A percentile compares a stretch with the other conserved stretches of the same genome.
Evolutionary conservation across 164 flowering plant genomes (phyloP).

Genomic region (Vitis rupestris): DNA sequence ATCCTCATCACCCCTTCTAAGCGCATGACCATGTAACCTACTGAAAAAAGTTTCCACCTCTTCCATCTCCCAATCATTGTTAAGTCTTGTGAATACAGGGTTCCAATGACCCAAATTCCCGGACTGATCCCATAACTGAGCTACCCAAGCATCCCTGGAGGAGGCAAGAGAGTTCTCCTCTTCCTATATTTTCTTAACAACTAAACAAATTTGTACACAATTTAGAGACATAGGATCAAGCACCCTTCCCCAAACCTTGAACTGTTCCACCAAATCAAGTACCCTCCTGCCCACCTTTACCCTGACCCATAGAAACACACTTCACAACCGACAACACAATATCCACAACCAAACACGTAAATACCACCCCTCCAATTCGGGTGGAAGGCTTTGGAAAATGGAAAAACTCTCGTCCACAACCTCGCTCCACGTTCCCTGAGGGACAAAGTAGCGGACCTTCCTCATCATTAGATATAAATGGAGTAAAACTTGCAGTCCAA

Average conservation of each 20-base stretch:
- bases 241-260: slow-evolving; percentile 61
- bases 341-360: slow-evolving; percentile 53
- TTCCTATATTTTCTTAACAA: neutral
- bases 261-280: slow-evolving; percentile 52
- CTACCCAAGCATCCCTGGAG: too few relatives aligned
- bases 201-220: neutral
- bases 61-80: too few relatives aligned
- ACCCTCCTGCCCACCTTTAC: slow-evolving; percentile 39
- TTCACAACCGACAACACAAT: slow-evolving; percentile 44
- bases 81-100: too few relatives aligned
- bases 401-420: slow-evolving; percentile 48
- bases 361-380: slow-evolving; percentile 17
- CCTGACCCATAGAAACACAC: slow-evolving; percentile 43
- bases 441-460: slow-evolving; percentile 51
- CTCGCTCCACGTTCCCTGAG: slow-evolving; percentile 44
- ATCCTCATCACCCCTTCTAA: too few relatives aligned
- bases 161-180: too few relatives aligned
- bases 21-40: too few relatives aligned
- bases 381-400: slow-evolving; percentile 47
- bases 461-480: slow-evolving; percentile 45
- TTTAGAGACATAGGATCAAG: neutral
- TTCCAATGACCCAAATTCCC: too few relatives aligned
- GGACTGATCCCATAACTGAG: too few relatives aligned
- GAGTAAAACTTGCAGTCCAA: slow-evolving; percentile 45
- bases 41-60: too few relatives aligned